phyloP scores from a whole-genome alignment of 2,329 filamentous ascomycete genomes.

The Rosellinia necatrix region DNA sequence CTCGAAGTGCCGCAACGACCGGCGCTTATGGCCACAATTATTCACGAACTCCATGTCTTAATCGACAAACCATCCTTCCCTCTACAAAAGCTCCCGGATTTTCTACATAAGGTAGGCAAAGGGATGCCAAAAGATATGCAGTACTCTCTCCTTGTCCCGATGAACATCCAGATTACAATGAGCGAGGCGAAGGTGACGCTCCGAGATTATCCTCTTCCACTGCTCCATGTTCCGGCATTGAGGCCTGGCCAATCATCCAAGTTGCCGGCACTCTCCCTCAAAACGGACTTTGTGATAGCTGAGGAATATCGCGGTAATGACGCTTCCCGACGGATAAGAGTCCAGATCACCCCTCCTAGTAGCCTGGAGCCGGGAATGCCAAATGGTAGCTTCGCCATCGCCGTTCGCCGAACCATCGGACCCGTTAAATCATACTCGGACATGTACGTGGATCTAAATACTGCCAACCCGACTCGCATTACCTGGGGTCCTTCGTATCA shows the following conservation, averaged over 20 bases:
- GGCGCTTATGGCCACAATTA: constrained; percentile 76
- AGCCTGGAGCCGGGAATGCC: constrained; percentile 59
- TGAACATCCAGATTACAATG: constrained; percentile 88
- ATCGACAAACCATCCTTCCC: constrained; percentile 95
- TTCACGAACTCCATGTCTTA: constrained; percentile 82
- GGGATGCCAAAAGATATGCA: constrained; percentile 92
- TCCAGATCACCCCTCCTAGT: constrained; percentile 80
- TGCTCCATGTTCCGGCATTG: constrained; percentile 86
- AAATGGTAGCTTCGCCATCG: constrained; percentile 75
- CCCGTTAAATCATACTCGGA: constrained; percentile 97
- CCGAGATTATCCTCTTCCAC: constrained; percentile 89
- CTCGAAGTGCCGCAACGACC: constrained; percentile 85
- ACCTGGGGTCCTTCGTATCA: constrained; percentile 99
- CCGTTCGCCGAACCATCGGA: constrained; percentile 87
- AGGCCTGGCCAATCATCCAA: constrained; percentile 78
- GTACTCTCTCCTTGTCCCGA: constrained; percentile 86
- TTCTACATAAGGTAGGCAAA: constrained; percentile 89
- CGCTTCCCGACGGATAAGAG: constrained; percentile 77
- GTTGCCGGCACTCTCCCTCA: constrained; percentile 79
- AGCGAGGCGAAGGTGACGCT: constrained; percentile 85
- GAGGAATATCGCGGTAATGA: constrained; percentile 86
- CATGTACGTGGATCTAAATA: constrained; percentile 90
- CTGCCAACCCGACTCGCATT: constrained; percentile 85
- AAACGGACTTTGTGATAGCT: constrained; percentile 91
- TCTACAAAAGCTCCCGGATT: constrained; percentile 77